Conservation (phyloP, 345 rosid genomes). For the Populus davidiana region DNA sequence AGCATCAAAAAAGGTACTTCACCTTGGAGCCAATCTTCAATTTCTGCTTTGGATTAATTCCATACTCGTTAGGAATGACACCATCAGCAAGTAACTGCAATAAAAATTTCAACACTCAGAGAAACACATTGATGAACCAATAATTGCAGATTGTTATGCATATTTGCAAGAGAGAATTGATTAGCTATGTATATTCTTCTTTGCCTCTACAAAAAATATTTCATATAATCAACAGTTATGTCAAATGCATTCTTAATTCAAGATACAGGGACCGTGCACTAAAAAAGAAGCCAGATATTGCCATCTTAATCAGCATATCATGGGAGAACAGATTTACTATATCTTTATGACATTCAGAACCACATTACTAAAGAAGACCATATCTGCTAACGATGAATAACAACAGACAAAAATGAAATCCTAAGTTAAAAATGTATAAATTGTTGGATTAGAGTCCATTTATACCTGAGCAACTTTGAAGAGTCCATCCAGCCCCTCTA, state of each 20-base stretch:
- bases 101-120: conserved; percentile 14
- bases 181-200: background rate
- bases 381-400: background rate
- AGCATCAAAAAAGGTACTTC: conserved; percentile 2
- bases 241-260: background rate
- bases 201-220: background rate
- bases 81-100: conserved; percentile 96
- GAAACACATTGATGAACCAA: background rate
- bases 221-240: background rate
- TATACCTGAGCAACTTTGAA: conserved; percentile 93
- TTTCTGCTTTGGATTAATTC: conserved; percentile 93
- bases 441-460: conserved; percentile 5
- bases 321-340: background rate
- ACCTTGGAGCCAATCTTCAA: conserved; percentile 97
- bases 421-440: background rate
- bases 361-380: background rate
- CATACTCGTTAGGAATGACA: conserved; percentile 96
- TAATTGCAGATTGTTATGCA: background rate
- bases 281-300: background rate
- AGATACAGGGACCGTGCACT: background rate
- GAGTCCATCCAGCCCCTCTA: conserved; percentile 81
- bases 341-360: background rate
- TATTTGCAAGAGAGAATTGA: background rate
- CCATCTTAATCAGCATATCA: background rate
- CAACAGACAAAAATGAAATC: background rate